Conservation (phyloP, 1,284 basidiomycete genomes). For the Mycena citricolor region DNA sequence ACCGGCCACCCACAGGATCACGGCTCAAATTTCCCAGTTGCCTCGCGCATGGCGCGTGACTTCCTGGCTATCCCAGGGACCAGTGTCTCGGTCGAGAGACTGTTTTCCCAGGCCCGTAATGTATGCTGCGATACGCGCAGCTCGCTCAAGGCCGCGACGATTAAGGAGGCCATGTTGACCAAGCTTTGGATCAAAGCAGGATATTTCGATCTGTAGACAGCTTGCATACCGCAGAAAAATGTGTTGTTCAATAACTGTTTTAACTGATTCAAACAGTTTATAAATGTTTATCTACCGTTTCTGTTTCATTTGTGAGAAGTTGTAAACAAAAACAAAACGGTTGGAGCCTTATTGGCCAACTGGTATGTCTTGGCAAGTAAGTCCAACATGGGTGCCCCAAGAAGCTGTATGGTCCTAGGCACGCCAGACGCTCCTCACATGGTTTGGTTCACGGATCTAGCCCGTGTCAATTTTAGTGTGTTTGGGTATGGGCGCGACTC, state of each 20-base stretch:
- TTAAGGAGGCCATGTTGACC: slow-evolving; percentile 1
- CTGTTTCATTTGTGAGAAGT: neutral
- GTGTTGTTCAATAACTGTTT: too few species aligned
- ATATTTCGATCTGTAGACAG: slow-evolving; percentile 1
- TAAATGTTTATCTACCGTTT: neutral
- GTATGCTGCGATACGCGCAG: slow-evolving; percentile 25
- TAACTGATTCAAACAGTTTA: too few species aligned
- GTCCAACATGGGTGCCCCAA: too few species aligned
- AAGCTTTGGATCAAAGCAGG: slow-evolving; percentile 7
- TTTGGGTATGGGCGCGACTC: too few species aligned
- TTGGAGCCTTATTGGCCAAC: slow-evolving; percentile 2
- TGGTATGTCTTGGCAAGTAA: too few species aligned
- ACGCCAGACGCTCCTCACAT: too few species aligned
- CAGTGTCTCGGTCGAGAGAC: slow-evolving; percentile 25
- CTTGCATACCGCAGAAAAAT: too few species aligned
- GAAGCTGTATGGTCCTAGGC: too few species aligned
- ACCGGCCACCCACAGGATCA: slow-evolving; percentile 8
- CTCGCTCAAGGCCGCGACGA: neutral
- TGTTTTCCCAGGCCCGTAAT: slow-evolving; percentile 36
- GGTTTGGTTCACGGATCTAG: too few species aligned
- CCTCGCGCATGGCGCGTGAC: slow-evolving; percentile 33
- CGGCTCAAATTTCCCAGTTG: slow-evolving; percentile 25
- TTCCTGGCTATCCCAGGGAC: slow-evolving; percentile 34
- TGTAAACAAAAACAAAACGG: neutral
- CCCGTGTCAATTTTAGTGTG: too few species aligned